Base-by-base conservation (phyloP, 768 basidiomycete species). In the Xerocomellus intermedius region DNA sequence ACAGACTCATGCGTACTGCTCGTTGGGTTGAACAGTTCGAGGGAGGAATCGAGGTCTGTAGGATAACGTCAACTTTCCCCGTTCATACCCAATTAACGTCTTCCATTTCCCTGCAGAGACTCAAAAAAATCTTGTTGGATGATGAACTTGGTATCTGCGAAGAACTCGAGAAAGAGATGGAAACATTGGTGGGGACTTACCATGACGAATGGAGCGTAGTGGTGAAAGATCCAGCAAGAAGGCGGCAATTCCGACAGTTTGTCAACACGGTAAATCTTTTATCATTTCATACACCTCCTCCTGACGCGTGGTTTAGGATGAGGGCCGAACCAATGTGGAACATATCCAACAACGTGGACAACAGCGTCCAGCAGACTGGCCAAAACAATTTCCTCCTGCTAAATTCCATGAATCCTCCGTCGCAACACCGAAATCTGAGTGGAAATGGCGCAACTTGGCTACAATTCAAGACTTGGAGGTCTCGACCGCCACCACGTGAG, bases 1-100 rank as follows among this genome's bases (percentile, higher is more conserved):
- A 91, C 66, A 79, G 77, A 57, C 75, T 91, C 13, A 81, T 82
- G 71, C 80, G 87, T 5, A 91, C 88, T 1, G 86, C 87, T 1
- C 74, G 85, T 10, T 91, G 88, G 87, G 70, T 89, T 6, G 87
- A 89, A 58, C 74, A 76, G 9, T 81, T 87, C 69, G 86, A 86
- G 38, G 84, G 84, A 10, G 86, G 85, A 0, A 77, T 87, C 47
- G 82, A 86, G 67, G 81, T 81, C n/a, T 26, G 38, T 24, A 1
- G 13, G 4, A 14, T 16, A 33, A n/a, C 12, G 4, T 9, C 8
- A 24, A n/a, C 13, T 7, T 22, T 9, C 13, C 8, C 10, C 7
- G 22, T 55, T 26, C n/a, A 5, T 28, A 30, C 8, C 3, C 17
- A 3, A 44, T 45, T 36, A 8, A 55, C 28, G 1, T 28, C 33